These are phyloP conservation scores for Betula pendula DNA, from an alignment of 306 rosid genomes.

Conservation along the genomic window DNA sequence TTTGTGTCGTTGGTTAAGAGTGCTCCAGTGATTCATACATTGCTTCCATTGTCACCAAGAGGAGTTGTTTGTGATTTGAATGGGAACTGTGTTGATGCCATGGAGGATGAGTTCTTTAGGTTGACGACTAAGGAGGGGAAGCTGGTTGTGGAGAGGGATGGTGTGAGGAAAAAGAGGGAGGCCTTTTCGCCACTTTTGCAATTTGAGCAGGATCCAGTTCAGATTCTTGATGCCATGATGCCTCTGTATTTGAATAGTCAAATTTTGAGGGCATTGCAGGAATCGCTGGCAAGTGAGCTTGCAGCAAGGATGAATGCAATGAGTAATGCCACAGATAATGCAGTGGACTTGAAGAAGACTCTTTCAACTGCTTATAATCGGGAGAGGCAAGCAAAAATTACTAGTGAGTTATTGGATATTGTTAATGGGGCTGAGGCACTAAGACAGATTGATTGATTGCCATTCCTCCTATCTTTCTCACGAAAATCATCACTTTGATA, in stretches of 20 bases:
- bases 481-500: background rate
- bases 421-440: constrained; percentile 82
- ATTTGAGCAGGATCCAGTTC: constrained; percentile 84
- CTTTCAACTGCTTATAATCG: constrained; percentile 57
- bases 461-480: background rate
- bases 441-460: constrained; percentile 39
- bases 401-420: constrained; percentile 77
- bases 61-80: constrained; percentile 49
- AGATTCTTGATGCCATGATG: constrained; percentile 86
- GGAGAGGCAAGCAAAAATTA: constrained; percentile 71
- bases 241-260: constrained; percentile 81
- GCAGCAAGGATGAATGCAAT: constrained; percentile 87
- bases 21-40: constrained; percentile 61
- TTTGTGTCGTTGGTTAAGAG: constrained; percentile 62
- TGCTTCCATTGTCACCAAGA: constrained; percentile 61
- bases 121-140: constrained; percentile 66
- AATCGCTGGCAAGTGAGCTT: constrained; percentile 78
- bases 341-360: constrained; percentile 57
- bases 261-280: constrained; percentile 73
- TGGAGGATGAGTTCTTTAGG: constrained; percentile 70
- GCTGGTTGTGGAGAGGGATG: constrained; percentile 54
- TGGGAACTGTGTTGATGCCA: constrained; percentile 57
- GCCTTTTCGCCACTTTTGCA: constrained; percentile 49
- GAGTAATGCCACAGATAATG: constrained; percentile 78
- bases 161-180: constrained; percentile 17